Evolutionary conservation across 768 basidiomycete species (phyloP).

Genomic region (Lactifluus rugatus): DNA sequence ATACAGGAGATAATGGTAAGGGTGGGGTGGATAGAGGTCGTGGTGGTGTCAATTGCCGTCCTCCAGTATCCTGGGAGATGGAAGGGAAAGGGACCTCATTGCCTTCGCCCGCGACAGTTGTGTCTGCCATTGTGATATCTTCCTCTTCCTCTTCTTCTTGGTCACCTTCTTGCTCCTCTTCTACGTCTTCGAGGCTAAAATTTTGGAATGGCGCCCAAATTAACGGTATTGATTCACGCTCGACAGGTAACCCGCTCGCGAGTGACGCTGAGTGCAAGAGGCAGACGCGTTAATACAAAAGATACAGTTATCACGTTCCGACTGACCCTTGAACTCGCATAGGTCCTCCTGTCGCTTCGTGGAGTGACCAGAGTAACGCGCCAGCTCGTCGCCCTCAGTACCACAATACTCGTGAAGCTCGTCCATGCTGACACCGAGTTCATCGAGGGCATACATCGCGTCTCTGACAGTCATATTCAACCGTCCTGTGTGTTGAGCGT

Average conservation of each 20-base stretch:
- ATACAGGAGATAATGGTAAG: constrained; percentile 47
- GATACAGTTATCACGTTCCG: constrained; percentile 21
- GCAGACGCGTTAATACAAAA: constrained; percentile 25
- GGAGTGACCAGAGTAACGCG: constrained; percentile 56
- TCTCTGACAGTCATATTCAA: constrained; percentile 48
- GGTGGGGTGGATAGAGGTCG: constrained; percentile 31
- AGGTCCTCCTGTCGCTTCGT: constrained; percentile 62
- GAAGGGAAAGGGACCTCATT: constrained; percentile 12
- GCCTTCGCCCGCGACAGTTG: constrained; percentile 7
- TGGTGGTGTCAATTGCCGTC: constrained; percentile 16
- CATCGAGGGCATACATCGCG: constrained; percentile 56
- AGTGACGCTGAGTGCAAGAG: constrained; percentile 42
- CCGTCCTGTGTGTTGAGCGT: constrained; percentile 69
- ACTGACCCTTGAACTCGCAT: constrained; percentile 60
- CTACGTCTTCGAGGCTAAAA: constrained; percentile 24
- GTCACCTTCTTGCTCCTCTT: constrained; percentile 28
- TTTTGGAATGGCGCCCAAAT: constrained; percentile 29
- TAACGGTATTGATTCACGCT: constrained; percentile 47
- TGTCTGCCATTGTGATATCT: constrained; percentile 16
- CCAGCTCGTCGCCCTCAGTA: constrained; percentile 61
- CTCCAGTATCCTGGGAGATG: constrained; percentile 8
- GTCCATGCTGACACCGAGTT: constrained; percentile 60
- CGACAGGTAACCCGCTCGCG: constrained; percentile 43
- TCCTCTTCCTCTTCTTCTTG: constrained; percentile 21
- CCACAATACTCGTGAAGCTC: constrained; percentile 59